A percentile compares a stretch with the other conserved stretches of the same genome.
These are phyloP conservation scores for Saksenaea vasiformis DNA, from an alignment of 371 early-diverging fungal genomes.

Conservation along the genomic window DNA sequence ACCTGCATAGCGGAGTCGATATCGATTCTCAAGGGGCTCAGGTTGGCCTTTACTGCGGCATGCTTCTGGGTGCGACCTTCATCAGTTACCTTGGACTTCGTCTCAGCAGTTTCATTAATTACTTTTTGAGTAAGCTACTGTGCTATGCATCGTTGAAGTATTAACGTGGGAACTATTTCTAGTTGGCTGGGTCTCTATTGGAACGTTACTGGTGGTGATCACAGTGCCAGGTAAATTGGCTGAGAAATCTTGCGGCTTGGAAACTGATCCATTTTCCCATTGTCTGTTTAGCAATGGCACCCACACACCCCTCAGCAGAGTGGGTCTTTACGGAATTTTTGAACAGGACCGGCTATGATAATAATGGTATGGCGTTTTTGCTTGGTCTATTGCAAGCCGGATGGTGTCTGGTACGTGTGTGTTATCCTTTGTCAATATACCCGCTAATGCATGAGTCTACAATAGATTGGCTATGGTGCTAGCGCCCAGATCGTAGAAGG, in stretches of 20 bases:
- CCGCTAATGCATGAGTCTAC: not conserved
- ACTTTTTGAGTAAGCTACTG: conserved; percentile 21
- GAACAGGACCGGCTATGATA: conserved; percentile 38
- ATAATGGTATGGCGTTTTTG: conserved; percentile 34
- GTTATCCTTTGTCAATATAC: not conserved
- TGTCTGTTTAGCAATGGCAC: conserved; percentile 31
- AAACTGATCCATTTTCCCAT: not conserved
- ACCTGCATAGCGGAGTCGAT: conserved; percentile 16
- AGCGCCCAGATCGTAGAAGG: conserved; percentile 51
- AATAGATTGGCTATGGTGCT: conserved; percentile 39
- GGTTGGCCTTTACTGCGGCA: conserved; percentile 33
- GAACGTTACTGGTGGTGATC: conserved; percentile 36
- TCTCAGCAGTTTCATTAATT: conserved; percentile 30
- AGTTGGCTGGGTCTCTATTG: conserved; percentile 37
- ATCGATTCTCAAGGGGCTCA: conserved; percentile 30
- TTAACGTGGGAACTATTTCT: not conserved
- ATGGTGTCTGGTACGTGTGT: conserved; percentile 29
- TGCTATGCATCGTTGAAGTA: not conserved
- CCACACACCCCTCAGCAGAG: conserved; percentile 26
- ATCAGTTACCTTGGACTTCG: conserved; percentile 32
- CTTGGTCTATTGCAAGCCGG: conserved; percentile 45
- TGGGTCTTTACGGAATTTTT: conserved; percentile 46
- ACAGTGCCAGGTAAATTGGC: conserved; percentile 22
- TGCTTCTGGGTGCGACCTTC: conserved; percentile 20
- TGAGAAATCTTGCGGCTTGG: not conserved